Conservation (phyloP, 2,329 filamentous ascomycete genomes). For the Monosporascus cannonballus region DNA sequence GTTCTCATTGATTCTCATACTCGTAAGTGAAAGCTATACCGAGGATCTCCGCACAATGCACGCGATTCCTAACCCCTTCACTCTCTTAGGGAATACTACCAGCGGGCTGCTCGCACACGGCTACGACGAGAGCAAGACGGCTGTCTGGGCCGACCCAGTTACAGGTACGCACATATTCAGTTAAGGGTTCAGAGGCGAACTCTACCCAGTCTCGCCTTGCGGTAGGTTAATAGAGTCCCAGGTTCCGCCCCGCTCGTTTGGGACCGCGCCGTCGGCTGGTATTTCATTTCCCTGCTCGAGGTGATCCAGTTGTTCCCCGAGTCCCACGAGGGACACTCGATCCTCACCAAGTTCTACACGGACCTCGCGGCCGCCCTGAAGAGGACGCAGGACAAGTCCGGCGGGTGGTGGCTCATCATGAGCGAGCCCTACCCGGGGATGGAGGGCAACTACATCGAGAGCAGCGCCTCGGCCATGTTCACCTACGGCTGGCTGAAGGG, state of each 20-base stretch:
- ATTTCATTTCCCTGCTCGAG: slow-evolving; percentile 42
- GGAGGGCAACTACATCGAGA: slow-evolving; percentile 55
- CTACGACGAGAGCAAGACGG: slow-evolving; percentile 40
- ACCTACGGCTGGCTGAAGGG: slow-evolving; percentile 46
- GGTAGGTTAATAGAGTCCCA: slow-evolving; percentile 32
- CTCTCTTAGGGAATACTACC: slow-evolving; percentile 16
- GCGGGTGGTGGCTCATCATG: slow-evolving; percentile 56
- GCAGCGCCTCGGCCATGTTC: slow-evolving; percentile 54
- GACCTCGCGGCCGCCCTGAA: slow-evolving; percentile 36
- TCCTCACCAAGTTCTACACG: slow-evolving; percentile 33
- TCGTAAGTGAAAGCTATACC: slow-evolving; percentile 11
- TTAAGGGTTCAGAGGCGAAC: not conserved
- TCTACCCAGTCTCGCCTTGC: not conserved
- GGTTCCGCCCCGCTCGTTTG: slow-evolving; percentile 46
- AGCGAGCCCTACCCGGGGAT: slow-evolving; percentile 38
- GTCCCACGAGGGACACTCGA: slow-evolving; percentile 28
- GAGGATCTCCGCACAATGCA: not conserved
- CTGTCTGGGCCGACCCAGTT: slow-evolving; percentile 40
- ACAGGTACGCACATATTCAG: slow-evolving; percentile 29
- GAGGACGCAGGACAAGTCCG: slow-evolving; percentile 34
- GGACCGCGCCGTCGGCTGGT: slow-evolving; percentile 45
- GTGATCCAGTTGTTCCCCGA: slow-evolving; percentile 36
- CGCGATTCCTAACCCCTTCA: not conserved
- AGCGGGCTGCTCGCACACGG: slow-evolving; percentile 43
- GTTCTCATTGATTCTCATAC: slow-evolving; percentile 33